Conservation (phyloP, 208 protist species). For the Trypanosoma scelopori region DNA sequence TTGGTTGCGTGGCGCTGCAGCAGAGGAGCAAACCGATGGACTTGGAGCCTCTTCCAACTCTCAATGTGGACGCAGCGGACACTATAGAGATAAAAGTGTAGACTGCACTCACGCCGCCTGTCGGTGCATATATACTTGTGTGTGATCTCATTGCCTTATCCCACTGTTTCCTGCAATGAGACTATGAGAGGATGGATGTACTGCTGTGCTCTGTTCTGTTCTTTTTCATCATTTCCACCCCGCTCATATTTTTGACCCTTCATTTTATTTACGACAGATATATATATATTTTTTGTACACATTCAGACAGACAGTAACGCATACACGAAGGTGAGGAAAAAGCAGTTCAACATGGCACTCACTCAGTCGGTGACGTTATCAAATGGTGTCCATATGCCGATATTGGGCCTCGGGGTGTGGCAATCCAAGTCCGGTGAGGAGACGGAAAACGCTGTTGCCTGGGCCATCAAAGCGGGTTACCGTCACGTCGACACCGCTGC, state of each 20-base stretch:
- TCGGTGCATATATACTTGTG: background rate
- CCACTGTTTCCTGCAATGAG: no score
- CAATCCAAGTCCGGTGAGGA: slow-evolving; percentile 38
- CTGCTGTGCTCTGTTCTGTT: no score
- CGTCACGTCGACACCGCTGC: slow-evolving; percentile 85
- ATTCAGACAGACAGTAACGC: no score
- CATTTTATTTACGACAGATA: no score
- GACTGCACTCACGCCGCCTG: slow-evolving; percentile 3
- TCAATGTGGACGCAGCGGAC: slow-evolving; percentile 22
- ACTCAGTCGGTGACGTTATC: slow-evolving; percentile 39
- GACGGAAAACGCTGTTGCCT: slow-evolving; percentile 44
- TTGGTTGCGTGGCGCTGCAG: slow-evolving; percentile 33
- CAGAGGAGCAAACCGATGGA: slow-evolving; percentile 10
- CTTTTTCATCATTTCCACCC: no score
- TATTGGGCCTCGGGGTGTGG: slow-evolving; percentile 86
- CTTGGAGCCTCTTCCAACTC: slow-evolving; percentile 8
- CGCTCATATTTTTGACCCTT: no score
- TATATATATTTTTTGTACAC: no score
- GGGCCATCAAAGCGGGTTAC: slow-evolving; percentile 75
- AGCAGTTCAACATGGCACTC: slow-evolving; percentile 14
- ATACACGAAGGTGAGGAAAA: background rate
- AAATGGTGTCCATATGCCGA: slow-evolving; percentile 82
- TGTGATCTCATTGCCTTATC: no score
- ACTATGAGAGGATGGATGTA: no score
- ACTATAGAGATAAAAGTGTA: slow-evolving; percentile 26